Conservation (phyloP, 192 early-diverging fungal genomes). For the Mortierella antarctica region DNA sequence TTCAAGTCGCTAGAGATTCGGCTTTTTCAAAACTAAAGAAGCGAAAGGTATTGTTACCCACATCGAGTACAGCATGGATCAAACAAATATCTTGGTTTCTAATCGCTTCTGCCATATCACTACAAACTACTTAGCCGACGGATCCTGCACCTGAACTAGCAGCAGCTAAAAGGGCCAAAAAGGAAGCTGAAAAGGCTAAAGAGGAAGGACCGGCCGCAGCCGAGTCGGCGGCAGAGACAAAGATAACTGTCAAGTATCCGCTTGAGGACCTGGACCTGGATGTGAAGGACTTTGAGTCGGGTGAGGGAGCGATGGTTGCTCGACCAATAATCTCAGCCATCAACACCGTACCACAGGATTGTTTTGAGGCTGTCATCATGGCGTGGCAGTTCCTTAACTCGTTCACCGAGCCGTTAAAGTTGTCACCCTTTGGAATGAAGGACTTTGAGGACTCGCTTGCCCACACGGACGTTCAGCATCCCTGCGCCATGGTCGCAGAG, state of each 20-base stretch:
- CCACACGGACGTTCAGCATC: conserved; percentile 47
- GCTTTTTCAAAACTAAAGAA: conserved; percentile 53
- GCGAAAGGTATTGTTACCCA: conserved; percentile 32
- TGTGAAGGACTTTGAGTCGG: conserved; percentile 10
- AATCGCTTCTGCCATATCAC: not conserved
- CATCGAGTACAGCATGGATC: too few relatives aligned
- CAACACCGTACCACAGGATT: conserved; percentile 59
- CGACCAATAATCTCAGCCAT: conserved; percentile 59
- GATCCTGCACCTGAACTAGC: conserved; percentile 46
- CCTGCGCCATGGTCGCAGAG: conserved; percentile 58
- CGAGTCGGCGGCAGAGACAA: conserved; percentile 25
- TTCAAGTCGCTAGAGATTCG: conserved; percentile 52
- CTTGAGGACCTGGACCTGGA: conserved; percentile 87
- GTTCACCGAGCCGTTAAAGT: conserved; percentile 71
- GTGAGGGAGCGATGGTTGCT: conserved; percentile 31
- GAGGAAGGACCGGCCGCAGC: conserved; percentile 25
- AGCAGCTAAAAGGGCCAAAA: conserved; percentile 40
- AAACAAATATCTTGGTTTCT: too few relatives aligned
- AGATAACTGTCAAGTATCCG: conserved; percentile 73
- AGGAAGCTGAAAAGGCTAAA: conserved; percentile 49
- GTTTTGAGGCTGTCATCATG: conserved; percentile 62
- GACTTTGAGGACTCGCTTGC: conserved; percentile 77
- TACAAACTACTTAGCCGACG: conserved; percentile 22
- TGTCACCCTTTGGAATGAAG: conserved; percentile 81
- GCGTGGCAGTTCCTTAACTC: conserved; percentile 75